phyloP scores from a whole-genome alignment of 371 early-diverging fungal species.

The Mortierella sp. region DNA sequence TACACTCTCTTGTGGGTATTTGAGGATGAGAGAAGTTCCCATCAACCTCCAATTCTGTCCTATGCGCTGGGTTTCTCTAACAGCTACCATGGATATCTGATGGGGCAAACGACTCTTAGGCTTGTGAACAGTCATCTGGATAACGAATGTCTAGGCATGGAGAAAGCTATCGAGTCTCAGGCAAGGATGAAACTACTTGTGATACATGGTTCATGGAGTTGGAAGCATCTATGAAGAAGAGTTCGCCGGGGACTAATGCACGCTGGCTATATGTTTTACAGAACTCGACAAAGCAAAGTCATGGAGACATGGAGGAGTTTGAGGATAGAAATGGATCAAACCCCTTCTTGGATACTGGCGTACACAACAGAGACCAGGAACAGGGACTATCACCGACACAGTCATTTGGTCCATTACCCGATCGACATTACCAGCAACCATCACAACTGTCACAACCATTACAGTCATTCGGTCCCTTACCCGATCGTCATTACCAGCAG shows the following conservation, averaged over 20 bases:
- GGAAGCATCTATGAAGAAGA: no score
- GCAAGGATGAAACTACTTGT: constrained; percentile 9
- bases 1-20: background rate
- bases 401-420: no score
- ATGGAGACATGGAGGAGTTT: constrained; percentile 21
- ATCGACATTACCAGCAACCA: no score
- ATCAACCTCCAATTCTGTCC: no score
- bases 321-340: background rate
- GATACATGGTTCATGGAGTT: background rate
- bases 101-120: constrained; percentile 14
- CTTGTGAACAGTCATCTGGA: constrained; percentile 66
- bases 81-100: no score
- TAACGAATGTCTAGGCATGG: constrained; percentile 55
- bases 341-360: background rate
- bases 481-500: no score
- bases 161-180: constrained; percentile 22
- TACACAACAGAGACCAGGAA: background rate
- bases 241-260: background rate
- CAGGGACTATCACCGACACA: background rate
- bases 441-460: no score
- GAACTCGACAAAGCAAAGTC: constrained; percentile 17
- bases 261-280: background rate
- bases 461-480: no score
- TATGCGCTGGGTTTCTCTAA: no score
- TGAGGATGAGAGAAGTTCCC: background rate